Conservation (phyloP, 2,329 filamentous ascomycete genomes). For the Aspergillus brasiliensis region DNA sequence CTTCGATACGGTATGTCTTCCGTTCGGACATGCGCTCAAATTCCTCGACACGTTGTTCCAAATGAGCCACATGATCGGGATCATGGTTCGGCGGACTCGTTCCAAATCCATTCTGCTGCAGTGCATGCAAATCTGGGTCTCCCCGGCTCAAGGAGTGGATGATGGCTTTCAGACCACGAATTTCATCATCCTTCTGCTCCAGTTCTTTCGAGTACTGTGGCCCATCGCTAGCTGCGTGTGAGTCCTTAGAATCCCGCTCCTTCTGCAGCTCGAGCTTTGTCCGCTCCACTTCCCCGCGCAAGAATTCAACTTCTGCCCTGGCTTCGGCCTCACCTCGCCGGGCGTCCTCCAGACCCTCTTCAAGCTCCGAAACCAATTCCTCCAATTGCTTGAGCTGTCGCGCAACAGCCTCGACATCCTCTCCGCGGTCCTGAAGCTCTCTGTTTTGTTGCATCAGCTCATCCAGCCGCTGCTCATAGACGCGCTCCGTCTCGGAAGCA, state of each 20-base stretch:
- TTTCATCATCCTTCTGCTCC: constrained; percentile 95
- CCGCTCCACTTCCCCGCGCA: constrained; percentile 90
- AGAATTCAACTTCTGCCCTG: constrained; percentile 90
- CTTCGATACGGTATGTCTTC: constrained; percentile 75
- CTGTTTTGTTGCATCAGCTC: constrained; percentile 76
- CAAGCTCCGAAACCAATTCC: constrained; percentile 92
- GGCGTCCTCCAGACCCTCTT: constrained; percentile 94
- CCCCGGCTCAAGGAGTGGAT: constrained; percentile 89
- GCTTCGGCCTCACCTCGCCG: constrained; percentile 93
- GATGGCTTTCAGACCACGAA: constrained; percentile 93
- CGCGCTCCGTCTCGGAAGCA: constrained; percentile 87
- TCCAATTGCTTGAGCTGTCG: constrained; percentile 92
- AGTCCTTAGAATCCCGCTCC: constrained; percentile 72
- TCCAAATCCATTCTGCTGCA: constrained; percentile 32
- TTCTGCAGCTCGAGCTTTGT: constrained; percentile 83
- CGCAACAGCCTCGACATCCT: constrained; percentile 90
- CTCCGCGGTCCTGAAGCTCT: constrained; percentile 77
- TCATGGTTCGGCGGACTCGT: constrained; percentile 45
- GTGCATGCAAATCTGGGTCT: constrained; percentile 32
- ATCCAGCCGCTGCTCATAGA: constrained; percentile 71
- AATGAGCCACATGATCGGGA: constrained; percentile 60
- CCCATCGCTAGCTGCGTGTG: constrained; percentile 49
- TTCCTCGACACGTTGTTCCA: constrained; percentile 80
- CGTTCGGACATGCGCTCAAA: constrained; percentile 71
- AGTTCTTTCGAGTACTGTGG: constrained; percentile 67